Evolutionary conservation across 2,329 filamentous ascomycete species (phyloP).

Genomic region (Alternaria burnsii): DNA sequence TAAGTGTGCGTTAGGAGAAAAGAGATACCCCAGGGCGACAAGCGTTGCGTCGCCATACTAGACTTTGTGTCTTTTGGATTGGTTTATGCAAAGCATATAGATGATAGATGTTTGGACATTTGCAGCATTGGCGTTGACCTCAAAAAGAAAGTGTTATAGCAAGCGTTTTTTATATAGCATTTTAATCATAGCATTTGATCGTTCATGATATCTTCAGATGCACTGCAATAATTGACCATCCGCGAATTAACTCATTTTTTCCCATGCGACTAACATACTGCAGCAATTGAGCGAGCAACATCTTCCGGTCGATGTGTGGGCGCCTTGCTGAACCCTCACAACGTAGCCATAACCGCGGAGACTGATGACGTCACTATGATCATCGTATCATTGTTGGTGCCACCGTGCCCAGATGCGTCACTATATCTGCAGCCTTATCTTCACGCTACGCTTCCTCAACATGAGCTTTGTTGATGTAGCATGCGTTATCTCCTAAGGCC

Average conservation of each 20-base stretch:
- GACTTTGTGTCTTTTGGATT: conserved; percentile 1
- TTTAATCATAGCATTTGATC: neutral
- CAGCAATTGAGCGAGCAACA: neutral
- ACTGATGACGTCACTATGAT: neutral
- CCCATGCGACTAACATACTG: neutral
- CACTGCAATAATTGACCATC: neutral
- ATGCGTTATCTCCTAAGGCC: neutral
- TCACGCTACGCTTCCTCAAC: conserved; percentile 1
- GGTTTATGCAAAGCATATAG: neutral
- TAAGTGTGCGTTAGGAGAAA: conserved; percentile 1
- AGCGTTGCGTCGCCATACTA: neutral
- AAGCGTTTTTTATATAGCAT: conserved; percentile 1
- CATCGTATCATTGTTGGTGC: neutral
- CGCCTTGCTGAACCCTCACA: neutral
- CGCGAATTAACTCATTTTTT: neutral
- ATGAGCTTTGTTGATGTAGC: neutral
- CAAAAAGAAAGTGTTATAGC: conserved; percentile 3
- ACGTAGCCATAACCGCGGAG: neutral
- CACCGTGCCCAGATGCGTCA: neutral
- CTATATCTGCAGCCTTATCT: conserved; percentile 1
- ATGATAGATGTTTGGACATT: neutral
- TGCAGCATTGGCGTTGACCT: conserved; percentile 1
- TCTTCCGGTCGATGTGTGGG: neutral
- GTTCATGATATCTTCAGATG: neutral
- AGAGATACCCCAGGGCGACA: neutral